Conservation (phyloP, 73 alveolate genomes). For the Paramecium primaurelia region DNA sequence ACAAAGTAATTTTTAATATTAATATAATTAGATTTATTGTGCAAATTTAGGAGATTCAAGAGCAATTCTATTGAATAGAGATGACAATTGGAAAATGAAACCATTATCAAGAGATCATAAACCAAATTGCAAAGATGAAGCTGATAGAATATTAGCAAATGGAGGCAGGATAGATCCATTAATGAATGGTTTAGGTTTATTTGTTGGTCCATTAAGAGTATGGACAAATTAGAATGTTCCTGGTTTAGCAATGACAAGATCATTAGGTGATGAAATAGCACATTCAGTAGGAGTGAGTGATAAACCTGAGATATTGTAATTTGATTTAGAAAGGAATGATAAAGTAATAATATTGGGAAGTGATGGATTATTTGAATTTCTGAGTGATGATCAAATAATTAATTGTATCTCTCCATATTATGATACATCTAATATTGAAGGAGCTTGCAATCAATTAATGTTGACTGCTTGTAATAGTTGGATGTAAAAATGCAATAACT, state of each 20-base stretch:
- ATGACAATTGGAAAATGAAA: slow-evolving; percentile 63
- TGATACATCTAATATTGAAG: background rate
- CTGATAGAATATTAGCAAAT: slow-evolving; percentile 75
- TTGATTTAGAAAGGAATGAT: background rate
- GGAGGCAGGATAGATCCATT: slow-evolving; percentile 90
- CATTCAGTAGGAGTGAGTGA: background rate
- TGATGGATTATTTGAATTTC: slow-evolving; percentile 15
- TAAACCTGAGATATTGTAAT: background rate
- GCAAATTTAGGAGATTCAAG: slow-evolving; percentile 94
- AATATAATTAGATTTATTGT: slow-evolving; percentile 56
- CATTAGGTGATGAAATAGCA: slow-evolving; percentile 63
- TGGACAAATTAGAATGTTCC: slow-evolving; percentile 65
- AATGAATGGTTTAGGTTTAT: slow-evolving; percentile 45
- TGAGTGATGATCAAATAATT: background rate
- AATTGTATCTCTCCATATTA: background rate
- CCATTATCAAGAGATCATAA: slow-evolving; percentile 95
- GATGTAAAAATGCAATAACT: background rate
- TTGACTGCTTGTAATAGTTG: slow-evolving; percentile 5
- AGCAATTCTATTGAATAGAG: slow-evolving; percentile 75
- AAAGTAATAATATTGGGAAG: background rate
- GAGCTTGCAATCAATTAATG: slow-evolving; percentile 26
- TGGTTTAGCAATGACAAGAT: slow-evolving; percentile 73
- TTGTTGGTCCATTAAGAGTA: slow-evolving; percentile 71
- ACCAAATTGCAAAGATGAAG: slow-evolving; percentile 92
- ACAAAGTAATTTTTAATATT: background rate